Evolutionary conservation across 75 land plant species (phyloP).

Genomic region (Isoetes taiwanensis): DNA sequence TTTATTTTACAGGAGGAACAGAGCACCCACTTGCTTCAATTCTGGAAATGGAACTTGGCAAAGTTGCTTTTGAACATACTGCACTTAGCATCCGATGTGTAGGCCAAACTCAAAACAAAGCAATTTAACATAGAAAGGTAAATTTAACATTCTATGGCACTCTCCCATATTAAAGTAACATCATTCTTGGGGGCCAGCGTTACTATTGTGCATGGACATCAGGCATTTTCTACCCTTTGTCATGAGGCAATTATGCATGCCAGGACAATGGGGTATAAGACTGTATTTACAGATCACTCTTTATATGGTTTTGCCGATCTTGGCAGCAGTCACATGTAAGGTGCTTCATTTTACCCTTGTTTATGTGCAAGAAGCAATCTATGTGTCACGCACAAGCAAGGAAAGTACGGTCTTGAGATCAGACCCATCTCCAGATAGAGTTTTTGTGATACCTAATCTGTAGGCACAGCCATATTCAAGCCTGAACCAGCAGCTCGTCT

Average conservation of each 20-base stretch:
- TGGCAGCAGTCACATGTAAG: conserved; percentile 99
- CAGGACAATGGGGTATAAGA: conserved; percentile 87
- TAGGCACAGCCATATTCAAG: conserved; percentile 94
- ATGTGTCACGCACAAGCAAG: conserved; percentile 98
- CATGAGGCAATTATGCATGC: conserved; percentile 96
- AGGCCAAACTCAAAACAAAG: too few relatives aligned
- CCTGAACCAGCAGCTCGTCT: conserved; percentile 47
- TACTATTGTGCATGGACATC: conserved; percentile 90
- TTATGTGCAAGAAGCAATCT: conserved; percentile 85
- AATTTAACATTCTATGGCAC: conserved; percentile 87
- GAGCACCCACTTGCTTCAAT: too few relatives aligned
- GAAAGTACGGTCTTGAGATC: conserved; percentile 94
- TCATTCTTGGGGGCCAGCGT: conserved; percentile 77
- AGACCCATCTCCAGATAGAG: conserved; percentile 74
- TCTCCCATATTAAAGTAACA: conserved; percentile 64
- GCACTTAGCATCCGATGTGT: too few relatives aligned
- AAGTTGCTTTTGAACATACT: too few relatives aligned
- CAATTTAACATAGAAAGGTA: too few relatives aligned
- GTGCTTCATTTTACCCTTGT: conserved; percentile 93
- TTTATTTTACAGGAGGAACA: too few relatives aligned
- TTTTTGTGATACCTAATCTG: conserved; percentile 96
- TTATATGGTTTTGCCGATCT: conserved; percentile 97
- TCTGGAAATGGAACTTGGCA: too few relatives aligned
- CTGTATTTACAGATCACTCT: conserved; percentile 95
- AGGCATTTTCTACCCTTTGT: conserved; percentile 96